Conservation (phyloP, 2,329 filamentous ascomycete species). For the Verticillium isaacii region DNA sequence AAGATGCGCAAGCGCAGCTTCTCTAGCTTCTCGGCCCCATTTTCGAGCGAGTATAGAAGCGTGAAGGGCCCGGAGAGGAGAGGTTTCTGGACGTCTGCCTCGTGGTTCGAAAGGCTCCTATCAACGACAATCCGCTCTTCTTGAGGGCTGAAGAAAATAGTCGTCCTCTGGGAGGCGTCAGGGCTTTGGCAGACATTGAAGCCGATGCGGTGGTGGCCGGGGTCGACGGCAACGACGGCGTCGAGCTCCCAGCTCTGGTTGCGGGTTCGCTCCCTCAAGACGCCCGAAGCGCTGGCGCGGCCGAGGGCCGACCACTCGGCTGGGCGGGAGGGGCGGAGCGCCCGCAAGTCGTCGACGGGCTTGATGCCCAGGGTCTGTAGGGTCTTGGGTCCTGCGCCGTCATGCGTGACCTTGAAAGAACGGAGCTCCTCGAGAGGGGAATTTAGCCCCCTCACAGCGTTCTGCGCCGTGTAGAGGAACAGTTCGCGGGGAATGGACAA, state of each 20-base stretch:
- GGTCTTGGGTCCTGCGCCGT: constrained; percentile 19
- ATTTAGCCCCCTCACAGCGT: constrained; percentile 28
- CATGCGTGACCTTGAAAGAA: constrained; percentile 26
- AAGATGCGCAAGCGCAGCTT: constrained; percentile 32
- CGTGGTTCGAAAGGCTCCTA: constrained; percentile 23
- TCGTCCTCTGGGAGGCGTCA: constrained; percentile 26
- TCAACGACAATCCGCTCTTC: constrained; percentile 35
- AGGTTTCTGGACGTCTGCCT: constrained; percentile 28
- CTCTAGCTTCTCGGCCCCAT: constrained; percentile 21
- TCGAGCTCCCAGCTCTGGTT: constrained; percentile 19
- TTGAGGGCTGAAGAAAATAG: constrained; percentile 29
- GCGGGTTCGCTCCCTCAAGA: background rate
- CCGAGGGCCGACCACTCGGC: constrained; percentile 10
- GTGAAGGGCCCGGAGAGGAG: constrained; percentile 37
- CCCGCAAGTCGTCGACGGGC: constrained; percentile 14
- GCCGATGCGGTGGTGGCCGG: constrained; percentile 8
- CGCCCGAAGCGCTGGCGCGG: background rate
- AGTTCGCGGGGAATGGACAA: constrained; percentile 40
- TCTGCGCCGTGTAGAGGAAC: constrained; percentile 28
- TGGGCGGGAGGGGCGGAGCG: constrained; percentile 13
- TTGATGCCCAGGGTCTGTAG: constrained; percentile 38
- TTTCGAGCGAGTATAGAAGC: constrained; percentile 28
- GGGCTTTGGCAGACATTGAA: constrained; percentile 18
- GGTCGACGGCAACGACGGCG: constrained; percentile 14
- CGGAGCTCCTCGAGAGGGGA: constrained; percentile 33